phyloP scores from a whole-genome alignment of 2,329 filamentous ascomycete species.

The Lojkania enalia region DNA sequence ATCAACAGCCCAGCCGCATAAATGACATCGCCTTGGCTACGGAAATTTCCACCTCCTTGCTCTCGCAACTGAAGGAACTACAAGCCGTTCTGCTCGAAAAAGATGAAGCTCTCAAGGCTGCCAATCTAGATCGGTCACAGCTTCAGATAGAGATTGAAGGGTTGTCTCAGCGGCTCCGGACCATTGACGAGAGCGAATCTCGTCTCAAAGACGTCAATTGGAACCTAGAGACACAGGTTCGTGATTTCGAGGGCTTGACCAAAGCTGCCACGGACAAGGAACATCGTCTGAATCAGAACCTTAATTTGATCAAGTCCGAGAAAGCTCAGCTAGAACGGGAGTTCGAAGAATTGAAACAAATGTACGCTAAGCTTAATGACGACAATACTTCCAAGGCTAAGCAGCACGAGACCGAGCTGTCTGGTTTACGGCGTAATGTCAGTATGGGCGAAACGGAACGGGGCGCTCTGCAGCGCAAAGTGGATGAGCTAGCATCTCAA shows the following conservation, averaged over 20 bases:
- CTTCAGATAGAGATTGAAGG: constrained; percentile 82
- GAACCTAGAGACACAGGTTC: constrained; percentile 90
- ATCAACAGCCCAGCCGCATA: constrained; percentile 83
- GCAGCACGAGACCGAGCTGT: constrained; percentile 86
- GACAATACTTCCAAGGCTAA: constrained; percentile 78
- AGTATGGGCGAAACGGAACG: constrained; percentile 78
- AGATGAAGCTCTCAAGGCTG: constrained; percentile 79
- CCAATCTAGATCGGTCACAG: constrained; percentile 73
- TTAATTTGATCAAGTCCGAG: constrained; percentile 72
- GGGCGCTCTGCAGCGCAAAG: constrained; percentile 75
- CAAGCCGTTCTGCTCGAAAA: constrained; percentile 84
- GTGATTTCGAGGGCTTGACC: constrained; percentile 74
- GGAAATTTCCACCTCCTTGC: constrained; percentile 91
- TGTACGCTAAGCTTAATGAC: constrained; percentile 76
- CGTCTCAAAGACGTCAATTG: constrained; percentile 98
- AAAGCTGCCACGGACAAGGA: constrained; percentile 81
- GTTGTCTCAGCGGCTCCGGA: constrained; percentile 77
- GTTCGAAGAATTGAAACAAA: constrained; percentile 83
- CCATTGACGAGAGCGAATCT: constrained; percentile 89
- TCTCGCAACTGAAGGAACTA: constrained; percentile 90
- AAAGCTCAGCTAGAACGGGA: constrained; percentile 81
- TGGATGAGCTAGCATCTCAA: constrained; percentile 84
- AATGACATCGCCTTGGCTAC: constrained; percentile 99
- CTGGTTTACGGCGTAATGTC: constrained; percentile 78
- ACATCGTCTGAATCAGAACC: constrained; percentile 73